Conservation (phyloP, 345 rosid species). For the Alliaria petiolata region DNA sequence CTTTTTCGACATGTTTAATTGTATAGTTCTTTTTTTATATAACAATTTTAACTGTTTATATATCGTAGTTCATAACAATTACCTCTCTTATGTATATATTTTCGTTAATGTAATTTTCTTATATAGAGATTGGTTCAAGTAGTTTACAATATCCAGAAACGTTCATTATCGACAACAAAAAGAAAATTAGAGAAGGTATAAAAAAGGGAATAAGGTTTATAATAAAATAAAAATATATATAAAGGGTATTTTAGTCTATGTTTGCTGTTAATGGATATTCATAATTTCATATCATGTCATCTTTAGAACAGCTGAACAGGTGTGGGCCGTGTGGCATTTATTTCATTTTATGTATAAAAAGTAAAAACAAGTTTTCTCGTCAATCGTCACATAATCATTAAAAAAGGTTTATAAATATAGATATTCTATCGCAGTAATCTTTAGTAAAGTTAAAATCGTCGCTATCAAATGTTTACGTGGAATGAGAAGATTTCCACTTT, state of each 20-base stretch:
- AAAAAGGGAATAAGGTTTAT: no score
- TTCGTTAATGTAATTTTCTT: neutral
- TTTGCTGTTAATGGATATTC: slow-evolving; percentile 6
- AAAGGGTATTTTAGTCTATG: no score
- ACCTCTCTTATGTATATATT: neutral
- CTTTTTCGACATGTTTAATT: neutral
- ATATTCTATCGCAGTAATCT: neutral
- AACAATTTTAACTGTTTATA: neutral
- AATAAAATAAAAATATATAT: no score
- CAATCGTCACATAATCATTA: neutral
- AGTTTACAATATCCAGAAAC: neutral
- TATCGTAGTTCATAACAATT: neutral
- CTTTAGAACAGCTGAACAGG: slow-evolving; percentile 9
- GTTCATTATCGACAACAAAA: neutral
- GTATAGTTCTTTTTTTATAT: neutral
- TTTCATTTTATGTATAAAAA: neutral
- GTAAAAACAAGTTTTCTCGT: neutral
- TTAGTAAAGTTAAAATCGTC: neutral
- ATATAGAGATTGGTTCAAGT: neutral
- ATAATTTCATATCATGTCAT: slow-evolving; percentile 19
- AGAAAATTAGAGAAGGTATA: neutral
- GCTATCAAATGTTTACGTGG: neutral
- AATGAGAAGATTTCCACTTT: slow-evolving; percentile 23
- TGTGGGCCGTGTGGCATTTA: slow-evolving; percentile 12
- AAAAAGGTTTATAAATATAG: neutral